phyloP scores from a whole-genome alignment of 352 stramenopile genomes.

The Phytophthora parvispora region DNA sequence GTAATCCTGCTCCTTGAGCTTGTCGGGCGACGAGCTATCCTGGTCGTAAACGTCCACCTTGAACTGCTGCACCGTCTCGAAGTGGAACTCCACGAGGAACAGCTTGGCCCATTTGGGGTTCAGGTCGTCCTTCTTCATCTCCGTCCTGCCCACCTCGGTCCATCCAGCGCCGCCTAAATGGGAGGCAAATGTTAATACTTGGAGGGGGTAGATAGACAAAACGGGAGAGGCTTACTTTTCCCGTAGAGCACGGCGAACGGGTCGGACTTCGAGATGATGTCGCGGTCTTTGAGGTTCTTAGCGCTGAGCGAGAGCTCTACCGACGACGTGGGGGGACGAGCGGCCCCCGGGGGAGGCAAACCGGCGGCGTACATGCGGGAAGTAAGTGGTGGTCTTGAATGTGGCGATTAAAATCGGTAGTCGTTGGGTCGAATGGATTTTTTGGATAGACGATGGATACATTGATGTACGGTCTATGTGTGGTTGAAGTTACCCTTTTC shows the following conservation, averaged over 20 bases:
- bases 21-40: slow-evolving; percentile 70
- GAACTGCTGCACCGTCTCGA: slow-evolving; percentile 87
- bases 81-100: slow-evolving; percentile 89
- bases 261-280: slow-evolving; percentile 90
- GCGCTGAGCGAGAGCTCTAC: slow-evolving; percentile 89
- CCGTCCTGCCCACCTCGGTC: slow-evolving; percentile 79
- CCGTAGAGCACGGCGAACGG: slow-evolving; percentile 82
- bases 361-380: slow-evolving; percentile 27
- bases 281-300: slow-evolving; percentile 86
- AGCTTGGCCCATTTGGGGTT: slow-evolving; percentile 85
- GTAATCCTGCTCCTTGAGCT: slow-evolving; percentile 76
- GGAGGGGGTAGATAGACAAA: not conserved
- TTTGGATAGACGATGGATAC: not conserved
- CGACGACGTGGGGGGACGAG: slow-evolving; percentile 47
- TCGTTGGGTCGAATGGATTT: not conserved
- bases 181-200: not conserved
- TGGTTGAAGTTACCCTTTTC: not conserved
- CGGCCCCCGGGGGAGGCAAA: slow-evolving; percentile 10
- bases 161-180: slow-evolving; percentile 60
- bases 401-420: not conserved
- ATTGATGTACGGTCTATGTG: not conserved
- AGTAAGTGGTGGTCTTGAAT: slow-evolving; percentile 20
- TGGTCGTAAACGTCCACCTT: slow-evolving; percentile 91
- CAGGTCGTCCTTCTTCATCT: slow-evolving; percentile 79
- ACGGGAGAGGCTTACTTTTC: slow-evolving; percentile 27